Conservation (phyloP, 768 basidiomycete genomes). For the Tricholoma sp. region DNA sequence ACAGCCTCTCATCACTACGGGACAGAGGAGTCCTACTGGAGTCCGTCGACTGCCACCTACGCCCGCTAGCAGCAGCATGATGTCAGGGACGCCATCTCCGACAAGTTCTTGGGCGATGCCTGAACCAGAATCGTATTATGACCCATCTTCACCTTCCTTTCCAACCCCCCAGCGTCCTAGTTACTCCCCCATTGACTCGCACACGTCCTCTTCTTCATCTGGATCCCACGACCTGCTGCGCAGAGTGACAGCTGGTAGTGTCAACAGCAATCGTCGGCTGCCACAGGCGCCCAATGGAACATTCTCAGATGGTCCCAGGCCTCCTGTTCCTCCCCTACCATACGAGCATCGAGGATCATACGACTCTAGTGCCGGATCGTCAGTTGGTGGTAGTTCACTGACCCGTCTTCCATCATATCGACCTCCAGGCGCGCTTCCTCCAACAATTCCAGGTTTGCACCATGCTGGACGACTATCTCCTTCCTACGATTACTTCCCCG, state of each 20-base stretch:
- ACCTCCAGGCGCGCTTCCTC: conserved; percentile 26
- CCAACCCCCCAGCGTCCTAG: conserved; percentile 14
- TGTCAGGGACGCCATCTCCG: conserved; percentile 23
- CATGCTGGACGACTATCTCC: conserved; percentile 4
- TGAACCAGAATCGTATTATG: conserved; percentile 36
- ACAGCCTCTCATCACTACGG: conserved; percentile 12
- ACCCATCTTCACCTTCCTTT: conserved; percentile 10
- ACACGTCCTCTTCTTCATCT: conserved; percentile 15
- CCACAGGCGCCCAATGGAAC: conserved; percentile 17
- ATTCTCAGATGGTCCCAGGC: conserved; percentile 9
- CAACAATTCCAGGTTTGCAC: conserved; percentile 21
- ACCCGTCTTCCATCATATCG: conserved; percentile 17
- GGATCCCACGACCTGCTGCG: conserved; percentile 23
- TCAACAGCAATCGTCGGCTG: conserved; percentile 20
- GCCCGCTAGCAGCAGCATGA: conserved; percentile 21
- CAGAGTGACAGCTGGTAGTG: conserved; percentile 20
- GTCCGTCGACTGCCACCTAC: conserved; percentile 41
- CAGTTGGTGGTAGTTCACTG: conserved; percentile 13
- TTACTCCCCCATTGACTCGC: conserved; percentile 21
- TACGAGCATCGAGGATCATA: conserved; percentile 15
- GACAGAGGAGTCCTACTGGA: conserved; percentile 10
- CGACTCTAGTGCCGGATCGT: conserved; percentile 15
- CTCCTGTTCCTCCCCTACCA: conserved; percentile 13
- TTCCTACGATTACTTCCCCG: conserved; percentile 1
- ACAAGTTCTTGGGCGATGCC: conserved; percentile 31